Base-by-base conservation (phyloP, 495 filamentous ascomycete genomes). In the Lasiosphaeriaceae sp. region DNA sequence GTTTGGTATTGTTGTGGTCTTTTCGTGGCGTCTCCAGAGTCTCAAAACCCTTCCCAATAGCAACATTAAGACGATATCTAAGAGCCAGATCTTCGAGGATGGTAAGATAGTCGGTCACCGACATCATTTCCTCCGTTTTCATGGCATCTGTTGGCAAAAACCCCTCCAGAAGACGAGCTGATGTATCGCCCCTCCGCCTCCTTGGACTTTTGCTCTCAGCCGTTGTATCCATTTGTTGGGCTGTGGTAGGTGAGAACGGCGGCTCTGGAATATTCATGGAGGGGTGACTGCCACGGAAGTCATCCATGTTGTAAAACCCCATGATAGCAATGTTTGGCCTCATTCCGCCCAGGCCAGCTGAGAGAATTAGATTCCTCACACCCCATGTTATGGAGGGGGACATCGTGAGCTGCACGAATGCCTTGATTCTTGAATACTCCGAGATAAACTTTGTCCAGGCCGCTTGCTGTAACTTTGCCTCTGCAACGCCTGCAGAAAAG, bases 391-490 rank as follows among this genome's bases (percentile, higher is more conserved):
- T 79, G 9, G 84, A 80, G 0, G 90, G 90, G 2, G 90, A 87
- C 56, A 95, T 84, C 6, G 88, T 82, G 49, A 95, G 85, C 58
- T 95, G 91, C 22, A 92, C 87, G 65, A 96, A 96, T 0, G 90
- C 90, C 68, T 95, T 95, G 59, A 94, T 87, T 66, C 85, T 88
- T n/a, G 86, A 90, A 58, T 84, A 90, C 56, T 77, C 74, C 56
- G 91, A 89, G 47, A 96, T 90, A 57, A 90, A 88, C 57, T 90
- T 91, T 31, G 88, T 85, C 90, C 90, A 96, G 4, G 88, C 80
- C 1, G 77, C 80, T 65, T 95, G 90, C 60, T 94, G 89, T 45
- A 86, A 74, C 52, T 89, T 86, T 12, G 90, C 89, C 76, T 96
- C 90, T 2, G 86, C 83, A 34, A 95, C 89, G 2, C 88, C 85